Evolutionary conservation across 306 rosid genomes (phyloP).

Genomic region (Sicyos edulis): DNA sequence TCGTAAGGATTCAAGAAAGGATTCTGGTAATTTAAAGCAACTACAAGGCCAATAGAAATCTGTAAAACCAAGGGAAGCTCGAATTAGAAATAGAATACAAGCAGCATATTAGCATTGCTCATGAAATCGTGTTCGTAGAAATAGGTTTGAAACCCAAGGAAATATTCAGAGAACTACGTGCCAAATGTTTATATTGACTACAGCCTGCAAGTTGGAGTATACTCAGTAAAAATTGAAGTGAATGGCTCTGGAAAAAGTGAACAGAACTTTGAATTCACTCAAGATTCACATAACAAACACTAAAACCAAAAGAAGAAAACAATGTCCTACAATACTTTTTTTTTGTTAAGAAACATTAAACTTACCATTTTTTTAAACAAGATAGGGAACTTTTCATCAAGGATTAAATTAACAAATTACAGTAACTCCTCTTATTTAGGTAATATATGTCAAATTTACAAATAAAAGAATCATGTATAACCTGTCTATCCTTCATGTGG

Average conservation of each 20-base stretch:
- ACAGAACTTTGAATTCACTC: not conserved
- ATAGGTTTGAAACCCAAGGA: not conserved
- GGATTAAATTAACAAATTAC: not conserved
- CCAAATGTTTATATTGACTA: not conserved
- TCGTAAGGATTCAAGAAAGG: slow-evolving; percentile 82
- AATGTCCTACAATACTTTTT: not conserved
- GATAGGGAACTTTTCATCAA: too few relatives aligned
- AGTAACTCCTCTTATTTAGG: not conserved
- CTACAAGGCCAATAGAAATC: slow-evolving; percentile 83
- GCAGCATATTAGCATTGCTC: not conserved
- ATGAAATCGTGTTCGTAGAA: not conserved
- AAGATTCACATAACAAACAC: too few relatives aligned
- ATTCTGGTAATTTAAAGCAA: slow-evolving; percentile 81
- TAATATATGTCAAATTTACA: not conserved
- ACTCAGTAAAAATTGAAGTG: not conserved
- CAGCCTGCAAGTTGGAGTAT: not conserved
- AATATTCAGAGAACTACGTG: not conserved
- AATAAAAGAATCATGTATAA: slow-evolving; percentile 21
- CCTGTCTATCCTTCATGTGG: slow-evolving; percentile 90
- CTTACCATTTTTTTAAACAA: too few relatives aligned
- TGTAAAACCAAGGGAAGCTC: slow-evolving; percentile 29
- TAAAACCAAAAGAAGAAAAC: too few relatives aligned
- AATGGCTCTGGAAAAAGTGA: not conserved
- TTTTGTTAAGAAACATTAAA: not conserved
- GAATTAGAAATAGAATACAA: slow-evolving; percentile 10